phyloP scores from a whole-genome alignment of 2,329 filamentous ascomycete species.

The Trichophyton verrucosum region DNA sequence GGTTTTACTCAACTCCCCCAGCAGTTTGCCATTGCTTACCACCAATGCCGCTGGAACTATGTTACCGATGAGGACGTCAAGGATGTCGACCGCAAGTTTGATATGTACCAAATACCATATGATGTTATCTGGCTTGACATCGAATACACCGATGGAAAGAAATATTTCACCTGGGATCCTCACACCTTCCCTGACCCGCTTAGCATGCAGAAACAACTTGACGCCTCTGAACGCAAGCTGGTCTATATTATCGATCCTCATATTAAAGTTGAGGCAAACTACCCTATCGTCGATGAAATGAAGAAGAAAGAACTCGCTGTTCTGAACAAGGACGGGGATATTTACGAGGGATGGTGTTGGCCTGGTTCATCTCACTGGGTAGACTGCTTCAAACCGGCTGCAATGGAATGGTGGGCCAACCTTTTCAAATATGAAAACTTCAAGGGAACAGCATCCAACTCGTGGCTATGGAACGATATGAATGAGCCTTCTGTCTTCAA shows the following conservation, averaged over 20 bases:
- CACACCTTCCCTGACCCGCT: slow-evolving; percentile 77
- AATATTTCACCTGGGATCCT: slow-evolving; percentile 96
- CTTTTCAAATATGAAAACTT: slow-evolving; percentile 83
- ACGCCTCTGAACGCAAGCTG: slow-evolving; percentile 73
- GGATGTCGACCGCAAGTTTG: slow-evolving; percentile 91
- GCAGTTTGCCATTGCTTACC: slow-evolving; percentile 83
- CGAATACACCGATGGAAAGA: slow-evolving; percentile 91
- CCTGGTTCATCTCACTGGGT: slow-evolving; percentile 94
- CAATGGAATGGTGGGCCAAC: slow-evolving; percentile 77
- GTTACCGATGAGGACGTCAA: slow-evolving; percentile 93
- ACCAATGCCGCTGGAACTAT: slow-evolving; percentile 99
- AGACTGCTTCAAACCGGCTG: slow-evolving; percentile 88
- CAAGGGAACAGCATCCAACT: slow-evolving; percentile 73
- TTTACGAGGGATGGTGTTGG: slow-evolving; percentile 98
- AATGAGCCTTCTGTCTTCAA: slow-evolving; percentile 99
- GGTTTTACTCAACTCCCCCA: slow-evolving; percentile 85
- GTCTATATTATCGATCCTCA: slow-evolving; percentile 95
- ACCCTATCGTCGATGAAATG: slow-evolving; percentile 64
- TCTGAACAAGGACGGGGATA: slow-evolving; percentile 75
- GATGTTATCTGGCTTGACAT: slow-evolving; percentile 99
- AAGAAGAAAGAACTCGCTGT: slow-evolving; percentile 74
- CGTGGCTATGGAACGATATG: slow-evolving; percentile 99
- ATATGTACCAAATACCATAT: slow-evolving; percentile 89
- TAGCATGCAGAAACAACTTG: slow-evolving; percentile 77
- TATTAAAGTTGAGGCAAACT: slow-evolving; percentile 81